Conservation (phyloP, 139 green algal genomes). For the Coelastrella sp. region DNA sequence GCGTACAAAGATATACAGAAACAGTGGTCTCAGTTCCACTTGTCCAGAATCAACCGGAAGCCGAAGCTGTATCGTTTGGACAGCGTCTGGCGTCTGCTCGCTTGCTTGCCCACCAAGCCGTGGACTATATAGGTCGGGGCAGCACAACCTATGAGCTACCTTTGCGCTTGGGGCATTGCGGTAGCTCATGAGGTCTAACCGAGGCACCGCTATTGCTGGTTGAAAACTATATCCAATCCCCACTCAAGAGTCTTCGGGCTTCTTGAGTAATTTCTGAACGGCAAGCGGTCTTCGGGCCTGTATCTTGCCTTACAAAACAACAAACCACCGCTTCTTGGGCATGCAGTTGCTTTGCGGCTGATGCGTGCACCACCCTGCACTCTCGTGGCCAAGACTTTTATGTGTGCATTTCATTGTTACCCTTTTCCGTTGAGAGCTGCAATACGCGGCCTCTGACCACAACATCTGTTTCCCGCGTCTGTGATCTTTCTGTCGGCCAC, state of each 20-base stretch:
- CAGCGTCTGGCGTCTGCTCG: background rate
- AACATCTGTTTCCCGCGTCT: no score
- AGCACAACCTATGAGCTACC: no score
- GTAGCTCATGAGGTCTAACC: background rate
- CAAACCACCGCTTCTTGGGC: background rate
- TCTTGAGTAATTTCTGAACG: slow-evolving; percentile 18
- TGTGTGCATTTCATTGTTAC: no score
- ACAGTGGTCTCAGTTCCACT: no score
- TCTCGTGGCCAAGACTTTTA: no score
- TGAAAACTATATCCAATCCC: background rate
- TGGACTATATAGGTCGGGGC: background rate
- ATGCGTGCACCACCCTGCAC: no score
- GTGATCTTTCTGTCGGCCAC: no score
- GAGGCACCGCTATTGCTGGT: slow-evolving; percentile 27
- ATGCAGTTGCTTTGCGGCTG: no score
- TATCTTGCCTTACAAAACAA: slow-evolving; percentile 20
- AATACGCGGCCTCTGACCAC: no score
- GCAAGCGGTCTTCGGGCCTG: slow-evolving; percentile 11
- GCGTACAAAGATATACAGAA: no score
- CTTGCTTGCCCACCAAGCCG: background rate
- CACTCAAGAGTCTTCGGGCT: slow-evolving; percentile 12
- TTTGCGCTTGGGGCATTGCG: slow-evolving; percentile 14
- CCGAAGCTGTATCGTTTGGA: background rate
- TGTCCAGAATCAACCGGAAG: no score
- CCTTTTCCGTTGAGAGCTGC: no score